Base-by-base conservation (phyloP, 331 rosid genomes). In the Malus hybrid region DNA sequence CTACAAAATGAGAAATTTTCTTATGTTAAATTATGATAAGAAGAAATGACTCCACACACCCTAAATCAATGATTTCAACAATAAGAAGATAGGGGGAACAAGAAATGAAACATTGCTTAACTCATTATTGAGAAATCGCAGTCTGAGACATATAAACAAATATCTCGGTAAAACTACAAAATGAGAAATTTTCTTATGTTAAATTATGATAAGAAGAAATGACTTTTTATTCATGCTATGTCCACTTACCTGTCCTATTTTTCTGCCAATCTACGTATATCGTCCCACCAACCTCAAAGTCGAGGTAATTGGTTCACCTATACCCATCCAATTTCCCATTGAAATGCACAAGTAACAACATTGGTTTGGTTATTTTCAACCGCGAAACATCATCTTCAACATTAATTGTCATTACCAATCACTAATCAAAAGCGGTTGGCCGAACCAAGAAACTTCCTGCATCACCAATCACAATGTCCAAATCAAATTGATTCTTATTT, bases 121-220 rank as follows among this genome's bases (percentile, higher is more conserved):
- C 44, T 36, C 44, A 36, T 2, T 36, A 8, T 2, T 10, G 3
- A 36, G 11, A 6, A 50, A 6, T 50, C 8, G 5, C 9, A 50
- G 4, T 50, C 0, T 15, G 8, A 2, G n/a, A 14, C 0, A 6
- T 5, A 14, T 48, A 4, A 0, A 50, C 8, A 50, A 50, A 15
- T 50, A 50, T 50, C 6, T 50, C 0, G 8, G 3, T 50, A 6
- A 50, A 15, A 50, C 3, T 48, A 48, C 55, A 48, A 48, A 48
- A 46, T 46, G 18, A 13, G 2, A 46, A 36, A 8, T 36, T 2
- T 34, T 0, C 42, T 7, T 34, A 0, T 34, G 10, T 34, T 34
- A 36, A 36, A 7, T 36, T 36, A 36, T 2, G 19, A 1, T 0
- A 14, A 48, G 19, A 14, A 48, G 18, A 48, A 48, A 48, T 4